phyloP scores from a whole-genome alignment of 2,329 filamentous ascomycete species.

The Talaromyces sp. region DNA sequence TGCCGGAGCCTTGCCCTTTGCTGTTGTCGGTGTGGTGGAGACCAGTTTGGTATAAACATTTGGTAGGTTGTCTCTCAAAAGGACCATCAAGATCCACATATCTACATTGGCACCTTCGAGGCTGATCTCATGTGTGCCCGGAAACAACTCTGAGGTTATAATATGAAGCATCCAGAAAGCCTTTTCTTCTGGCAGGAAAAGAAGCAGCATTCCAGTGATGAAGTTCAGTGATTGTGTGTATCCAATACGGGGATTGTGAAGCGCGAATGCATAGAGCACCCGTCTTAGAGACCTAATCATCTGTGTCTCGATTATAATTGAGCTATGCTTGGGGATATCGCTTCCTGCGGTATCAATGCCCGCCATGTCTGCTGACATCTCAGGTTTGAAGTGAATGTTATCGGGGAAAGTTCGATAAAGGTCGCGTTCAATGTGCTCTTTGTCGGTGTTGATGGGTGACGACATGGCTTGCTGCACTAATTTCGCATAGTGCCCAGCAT shows the following conservation, averaged over 20 bases:
- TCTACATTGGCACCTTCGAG: slow-evolving; percentile 92
- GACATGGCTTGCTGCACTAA: slow-evolving; percentile 63
- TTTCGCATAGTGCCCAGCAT: slow-evolving; percentile 70
- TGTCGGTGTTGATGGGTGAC: slow-evolving; percentile 63
- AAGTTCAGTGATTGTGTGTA: slow-evolving; percentile 98
- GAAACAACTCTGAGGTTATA: slow-evolving; percentile 80
- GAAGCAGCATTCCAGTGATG: slow-evolving; percentile 77
- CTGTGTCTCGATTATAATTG: slow-evolving; percentile 57
- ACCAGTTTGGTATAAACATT: slow-evolving; percentile 83
- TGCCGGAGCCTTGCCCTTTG: slow-evolving; percentile 38
- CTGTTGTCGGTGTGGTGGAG: slow-evolving; percentile 51
- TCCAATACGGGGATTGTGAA: slow-evolving; percentile 85
- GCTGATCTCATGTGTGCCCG: slow-evolving; percentile 84
- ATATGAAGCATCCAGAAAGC: slow-evolving; percentile 90
- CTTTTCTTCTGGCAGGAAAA: slow-evolving; percentile 90
- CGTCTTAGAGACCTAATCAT: slow-evolving; percentile 78
- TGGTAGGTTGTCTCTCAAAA: slow-evolving; percentile 76
- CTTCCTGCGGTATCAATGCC: slow-evolving; percentile 25
- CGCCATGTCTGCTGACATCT: slow-evolving; percentile 25
- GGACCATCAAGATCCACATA: slow-evolving; percentile 84
- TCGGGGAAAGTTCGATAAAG: slow-evolving; percentile 92
- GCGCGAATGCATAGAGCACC: slow-evolving; percentile 81
- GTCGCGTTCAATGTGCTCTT: slow-evolving; percentile 89
- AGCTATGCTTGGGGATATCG: slow-evolving; percentile 33
- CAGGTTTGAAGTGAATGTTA: slow-evolving; percentile 81